Percentiles rank a stretch among this genome's conserved stretches.
Evolutionary conservation across 805 yeast genomes (phyloP).

Genomic region (Hanseniaspora taiwanica): DNA sequence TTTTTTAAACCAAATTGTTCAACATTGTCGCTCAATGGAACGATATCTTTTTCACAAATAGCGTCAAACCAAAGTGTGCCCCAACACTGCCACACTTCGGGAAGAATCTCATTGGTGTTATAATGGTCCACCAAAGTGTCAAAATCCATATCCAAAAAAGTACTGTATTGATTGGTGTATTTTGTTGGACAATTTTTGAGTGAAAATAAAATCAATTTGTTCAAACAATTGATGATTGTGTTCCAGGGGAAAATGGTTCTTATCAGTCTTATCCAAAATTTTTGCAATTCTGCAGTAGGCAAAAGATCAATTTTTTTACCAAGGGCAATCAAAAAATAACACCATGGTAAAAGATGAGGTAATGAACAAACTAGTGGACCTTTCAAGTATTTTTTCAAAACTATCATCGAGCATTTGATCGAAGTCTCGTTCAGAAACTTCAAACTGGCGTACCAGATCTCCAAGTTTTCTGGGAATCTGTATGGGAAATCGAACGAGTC

Average conservation of each 20-base stretch:
- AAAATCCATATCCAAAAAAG: conserved; percentile 16
- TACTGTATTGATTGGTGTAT: neutral
- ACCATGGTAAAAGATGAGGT: conserved; percentile 66
- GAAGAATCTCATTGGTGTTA: conserved; percentile 45
- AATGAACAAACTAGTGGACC: conserved; percentile 59
- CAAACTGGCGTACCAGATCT: conserved; percentile 43
- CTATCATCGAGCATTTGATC: conserved; percentile 53
- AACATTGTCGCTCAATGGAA: conserved; percentile 1
- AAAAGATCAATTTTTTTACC: conserved; percentile 37
- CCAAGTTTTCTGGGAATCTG: conserved; percentile 13
- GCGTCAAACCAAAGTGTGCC: conserved; percentile 71
- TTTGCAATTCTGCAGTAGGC: neutral
- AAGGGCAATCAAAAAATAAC: conserved; percentile 54
- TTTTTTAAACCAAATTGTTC: conserved; percentile 3
- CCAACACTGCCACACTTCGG: conserved; percentile 79
- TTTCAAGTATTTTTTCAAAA: conserved; percentile 47
- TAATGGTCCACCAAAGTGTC: conserved; percentile 35
- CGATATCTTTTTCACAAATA: conserved; percentile 38
- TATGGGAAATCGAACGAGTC: conserved; percentile 16
- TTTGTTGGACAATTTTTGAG: conserved; percentile 10
- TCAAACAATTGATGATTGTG: conserved; percentile 47
- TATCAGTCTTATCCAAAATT: conserved; percentile 24
- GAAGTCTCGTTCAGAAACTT: conserved; percentile 45
- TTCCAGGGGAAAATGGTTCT: conserved; percentile 58
- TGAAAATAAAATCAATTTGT: conserved; percentile 35